Percentiles rank a stretch among this genome's conserved stretches.
Conservation (phyloP, 805 yeast species). For the Candida maltosa region DNA sequence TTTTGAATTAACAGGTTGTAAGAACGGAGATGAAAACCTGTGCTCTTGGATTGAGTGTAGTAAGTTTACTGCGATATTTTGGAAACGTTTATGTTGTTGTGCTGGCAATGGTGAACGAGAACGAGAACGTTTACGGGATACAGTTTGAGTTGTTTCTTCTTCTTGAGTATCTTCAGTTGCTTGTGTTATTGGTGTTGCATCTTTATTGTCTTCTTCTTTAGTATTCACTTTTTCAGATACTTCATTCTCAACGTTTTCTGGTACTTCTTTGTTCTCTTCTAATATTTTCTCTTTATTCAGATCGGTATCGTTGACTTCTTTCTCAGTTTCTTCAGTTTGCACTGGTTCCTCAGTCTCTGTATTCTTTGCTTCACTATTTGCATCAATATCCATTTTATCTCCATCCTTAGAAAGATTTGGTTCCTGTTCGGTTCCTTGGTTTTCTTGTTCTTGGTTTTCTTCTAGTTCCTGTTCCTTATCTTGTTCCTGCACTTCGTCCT, state of each 20-base stretch:
- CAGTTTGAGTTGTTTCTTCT: conserved; percentile 6
- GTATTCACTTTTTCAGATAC: background rate
- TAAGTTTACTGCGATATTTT: conserved; percentile 57
- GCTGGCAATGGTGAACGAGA: conserved; percentile 15
- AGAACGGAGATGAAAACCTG: conserved; percentile 69
- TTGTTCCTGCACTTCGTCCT: conserved; percentile 6
- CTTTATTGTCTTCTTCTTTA: conserved; percentile 6
- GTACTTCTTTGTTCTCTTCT: conserved; percentile 3
- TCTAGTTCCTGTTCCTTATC: conserved; percentile 6
- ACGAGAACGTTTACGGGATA: conserved; percentile 11
- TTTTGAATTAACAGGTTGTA: conserved; percentile 62
- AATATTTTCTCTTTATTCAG: no score
- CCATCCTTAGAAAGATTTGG: conserved; percentile 3
- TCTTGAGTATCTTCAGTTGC: conserved; percentile 5
- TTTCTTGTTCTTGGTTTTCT: conserved; percentile 2
- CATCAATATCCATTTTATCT: no score
- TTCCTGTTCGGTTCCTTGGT: conserved; percentile 4
- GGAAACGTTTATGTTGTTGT: conserved; percentile 52
- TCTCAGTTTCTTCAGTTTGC: background rate
- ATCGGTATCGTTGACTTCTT: background rate
- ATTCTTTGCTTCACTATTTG: conserved; percentile 3
- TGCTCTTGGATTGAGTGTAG: conserved; percentile 65
- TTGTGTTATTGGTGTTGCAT: background rate
- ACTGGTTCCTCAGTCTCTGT: no score
- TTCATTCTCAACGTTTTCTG: background rate